Evolutionary conservation across 2,329 filamentous ascomycete species (phyloP).

Genomic region (Tetracladium maxilliforme): DNA sequence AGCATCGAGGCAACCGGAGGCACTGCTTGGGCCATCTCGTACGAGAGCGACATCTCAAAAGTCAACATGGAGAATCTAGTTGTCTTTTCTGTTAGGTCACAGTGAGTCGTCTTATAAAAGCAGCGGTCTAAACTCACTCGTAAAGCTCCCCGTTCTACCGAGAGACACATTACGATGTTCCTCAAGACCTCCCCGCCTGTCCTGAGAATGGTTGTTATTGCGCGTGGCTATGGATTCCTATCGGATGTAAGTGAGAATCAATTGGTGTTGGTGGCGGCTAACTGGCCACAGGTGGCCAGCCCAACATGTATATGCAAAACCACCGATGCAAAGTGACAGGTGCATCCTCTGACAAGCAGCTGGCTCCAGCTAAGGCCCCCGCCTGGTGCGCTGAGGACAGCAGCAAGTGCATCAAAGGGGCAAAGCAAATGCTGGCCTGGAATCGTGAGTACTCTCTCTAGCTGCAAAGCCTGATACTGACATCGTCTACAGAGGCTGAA

Average conservation of each 20-base stretch:
- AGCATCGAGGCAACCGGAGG: constrained; percentile 26
- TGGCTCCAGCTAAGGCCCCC: constrained; percentile 24
- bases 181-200: constrained; percentile 17
- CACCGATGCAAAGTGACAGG: constrained; percentile 31
- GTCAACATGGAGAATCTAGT: constrained; percentile 35
- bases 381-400: constrained; percentile 24
- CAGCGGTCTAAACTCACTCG: no score
- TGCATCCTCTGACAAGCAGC: constrained; percentile 20
- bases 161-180: constrained; percentile 19
- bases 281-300: constrained; percentile 10
- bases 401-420: constrained; percentile 25
- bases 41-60: constrained; percentile 26
- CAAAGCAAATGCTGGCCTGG: constrained; percentile 35
- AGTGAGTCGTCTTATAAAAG: constrained; percentile 22
- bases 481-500: no score
- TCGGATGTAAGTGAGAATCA: constrained; percentile 12
- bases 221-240: constrained; percentile 25
- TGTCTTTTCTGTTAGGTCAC: constrained; percentile 28
- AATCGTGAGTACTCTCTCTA: constrained; percentile 18
- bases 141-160: constrained; percentile 13
- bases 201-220: constrained; percentile 21
- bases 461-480: no score
- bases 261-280: background rate
- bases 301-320: constrained; percentile 31
- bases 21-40: constrained; percentile 34